phyloP scores from a whole-genome alignment of 1,284 basidiomycete species.

The Agroathelia rolfsii region DNA sequence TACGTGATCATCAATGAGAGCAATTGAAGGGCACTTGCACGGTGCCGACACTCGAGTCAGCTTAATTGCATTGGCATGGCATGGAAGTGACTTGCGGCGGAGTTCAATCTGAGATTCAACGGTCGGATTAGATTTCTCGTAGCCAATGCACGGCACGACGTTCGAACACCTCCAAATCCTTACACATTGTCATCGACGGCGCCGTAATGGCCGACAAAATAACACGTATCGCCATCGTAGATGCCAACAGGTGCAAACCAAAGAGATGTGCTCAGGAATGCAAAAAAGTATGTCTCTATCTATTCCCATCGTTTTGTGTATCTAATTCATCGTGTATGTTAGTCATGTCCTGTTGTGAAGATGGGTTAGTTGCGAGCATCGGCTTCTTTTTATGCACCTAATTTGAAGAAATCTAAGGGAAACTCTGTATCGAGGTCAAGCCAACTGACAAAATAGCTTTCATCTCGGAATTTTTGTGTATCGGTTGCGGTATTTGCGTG shows the following conservation, averaged over 20 bases:
- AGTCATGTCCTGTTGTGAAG: conserved; percentile 96
- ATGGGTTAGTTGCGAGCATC: conserved; percentile 60
- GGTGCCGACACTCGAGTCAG: no score
- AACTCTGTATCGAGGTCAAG: conserved; percentile 96
- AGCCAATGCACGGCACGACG: conserved; percentile 33
- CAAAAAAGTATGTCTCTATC: conserved; percentile 57
- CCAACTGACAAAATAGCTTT: conserved; percentile 91
- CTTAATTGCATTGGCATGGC: no score
- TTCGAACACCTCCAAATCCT: conserved; percentile 33
- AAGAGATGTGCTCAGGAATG: conserved; percentile 89
- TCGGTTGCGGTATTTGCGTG: conserved; percentile 97
- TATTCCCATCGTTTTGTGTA: conserved; percentile 2
- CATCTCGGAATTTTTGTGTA: conserved; percentile 94
- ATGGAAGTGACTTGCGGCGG: no score
- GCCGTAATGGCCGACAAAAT: conserved; percentile 83
- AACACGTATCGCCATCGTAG: conserved; percentile 92
- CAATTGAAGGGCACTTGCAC: no score
- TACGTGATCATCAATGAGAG: no score
- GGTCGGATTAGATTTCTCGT: no score
- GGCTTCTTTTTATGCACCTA: conserved; percentile 1
- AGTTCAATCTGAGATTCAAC: no score
- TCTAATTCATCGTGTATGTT: conserved; percentile 11
- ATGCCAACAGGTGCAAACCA: conserved; percentile 87
- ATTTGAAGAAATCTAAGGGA: conserved; percentile 46
- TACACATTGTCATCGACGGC: no score